Evolutionary conservation across 352 stramenopile species (phyloP).

Genomic region (Phytophthora hybrid): DNA sequence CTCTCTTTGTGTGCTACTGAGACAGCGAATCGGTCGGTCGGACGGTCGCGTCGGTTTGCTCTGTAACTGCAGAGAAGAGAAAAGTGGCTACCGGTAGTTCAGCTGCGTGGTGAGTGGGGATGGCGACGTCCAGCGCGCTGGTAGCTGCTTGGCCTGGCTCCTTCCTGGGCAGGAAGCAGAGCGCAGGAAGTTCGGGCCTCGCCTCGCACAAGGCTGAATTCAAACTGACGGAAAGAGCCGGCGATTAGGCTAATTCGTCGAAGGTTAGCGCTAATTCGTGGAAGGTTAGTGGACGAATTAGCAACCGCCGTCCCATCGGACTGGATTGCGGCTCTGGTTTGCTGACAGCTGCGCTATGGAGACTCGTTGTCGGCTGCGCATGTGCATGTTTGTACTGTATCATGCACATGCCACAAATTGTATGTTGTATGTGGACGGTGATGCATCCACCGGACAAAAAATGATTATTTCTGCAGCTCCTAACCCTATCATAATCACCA

Average conservation of each 20-base stretch:
- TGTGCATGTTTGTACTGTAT: neutral
- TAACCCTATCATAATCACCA: no score
- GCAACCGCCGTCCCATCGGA: neutral
- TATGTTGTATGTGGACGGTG: no score
- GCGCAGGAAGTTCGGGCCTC: neutral
- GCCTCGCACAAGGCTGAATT: constrained; percentile 5
- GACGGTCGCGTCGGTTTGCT: constrained; percentile 22
- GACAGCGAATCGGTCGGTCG: neutral
- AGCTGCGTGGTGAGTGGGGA: neutral
- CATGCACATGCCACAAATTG: no score
- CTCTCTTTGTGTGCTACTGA: neutral
- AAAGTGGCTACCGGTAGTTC: constrained; percentile 1
- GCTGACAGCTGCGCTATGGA: neutral
- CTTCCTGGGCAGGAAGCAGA: constrained; percentile 6
- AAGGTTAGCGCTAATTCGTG: constrained; percentile 16
- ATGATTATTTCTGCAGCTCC: no score
- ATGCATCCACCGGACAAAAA: no score
- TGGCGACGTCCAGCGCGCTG: neutral
- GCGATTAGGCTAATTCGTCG: neutral
- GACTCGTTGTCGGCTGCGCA: neutral
- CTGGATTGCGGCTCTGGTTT: neutral
- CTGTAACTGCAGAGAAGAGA: constrained; percentile 37
- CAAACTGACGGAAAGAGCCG: constrained; percentile 21
- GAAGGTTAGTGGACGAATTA: constrained; percentile 27
- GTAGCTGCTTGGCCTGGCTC: constrained; percentile 12